Evolutionary conservation across 2,329 filamentous ascomycete species (phyloP), one percentile per base, ranked within the genome.

Genomic region (Lachnellula arida): DNA sequence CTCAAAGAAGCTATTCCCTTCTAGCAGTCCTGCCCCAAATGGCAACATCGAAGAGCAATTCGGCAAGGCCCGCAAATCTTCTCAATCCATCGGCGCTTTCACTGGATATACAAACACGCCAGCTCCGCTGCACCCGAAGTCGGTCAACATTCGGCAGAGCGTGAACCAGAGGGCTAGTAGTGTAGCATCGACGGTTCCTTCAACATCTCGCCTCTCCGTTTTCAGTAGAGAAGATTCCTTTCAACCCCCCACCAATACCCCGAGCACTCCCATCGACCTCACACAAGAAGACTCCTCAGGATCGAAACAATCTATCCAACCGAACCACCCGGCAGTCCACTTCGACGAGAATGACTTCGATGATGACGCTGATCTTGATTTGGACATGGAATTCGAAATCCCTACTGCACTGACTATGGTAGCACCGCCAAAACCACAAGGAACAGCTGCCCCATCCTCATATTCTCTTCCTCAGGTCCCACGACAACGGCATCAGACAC

Each of bases 311-410:
- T 49, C 62, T n/a, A 58, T 67, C 5, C 19, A 28, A 46, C 17
- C 35, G 14, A 40, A 17, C 15, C 56, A 59, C 23, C 34, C 59
- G 35, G 37, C 53, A 32, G 56, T 88, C 9, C 82, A 80, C 58
- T 88, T 91, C 60, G 82, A 85, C 57, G 88, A 91, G 60, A 86
- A 93, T 64, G 92, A 96, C 67, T 94, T 96, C 63, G 90, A 91
- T 65, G 89, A 93, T 68, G 91, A 96, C 63, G 80, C 86, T 19
- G 82, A 91, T 54, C 76, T 96, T 23, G 88, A 89, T 59, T 72
- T 88, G 19, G 81, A 91, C 60, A 80, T 85, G 51, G 79, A 88
- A 15, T 67, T 63, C 48, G 57, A 64, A 14, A 23, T 65, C 15
- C 63, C 65, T 51, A 34, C 53, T 9, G 37, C 40, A n/a, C 54